Percentiles rank a stretch among this genome's conserved stretches.
Conservation (phyloP, 2,329 filamentous ascomycete species). For the Sphaerulina vaccinii region DNA sequence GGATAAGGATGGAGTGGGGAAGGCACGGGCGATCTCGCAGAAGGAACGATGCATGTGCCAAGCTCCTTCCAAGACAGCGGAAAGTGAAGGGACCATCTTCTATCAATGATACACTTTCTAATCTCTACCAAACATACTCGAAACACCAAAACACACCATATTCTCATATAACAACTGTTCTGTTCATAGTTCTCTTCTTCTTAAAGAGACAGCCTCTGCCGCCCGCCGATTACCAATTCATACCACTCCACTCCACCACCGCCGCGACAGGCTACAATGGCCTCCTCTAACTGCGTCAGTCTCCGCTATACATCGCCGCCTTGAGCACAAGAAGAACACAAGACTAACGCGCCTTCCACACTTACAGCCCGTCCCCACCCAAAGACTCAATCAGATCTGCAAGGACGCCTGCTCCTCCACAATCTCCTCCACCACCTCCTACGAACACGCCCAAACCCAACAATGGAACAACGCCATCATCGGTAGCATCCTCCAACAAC, state of each 20-base stretch:
- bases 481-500: slow-evolving; percentile 71
- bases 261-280: slow-evolving; percentile 12
- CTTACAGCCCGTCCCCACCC: slow-evolving; percentile 70
- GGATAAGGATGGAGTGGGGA: too few relatives aligned
- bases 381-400: slow-evolving; percentile 80
- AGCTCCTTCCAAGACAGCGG: too few relatives aligned
- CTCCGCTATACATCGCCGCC: slow-evolving; percentile 6
- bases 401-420: slow-evolving; percentile 80
- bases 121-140: too few relatives aligned
- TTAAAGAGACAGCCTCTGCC: too few relatives aligned
- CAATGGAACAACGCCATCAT: slow-evolving; percentile 93
- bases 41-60: too few relatives aligned
- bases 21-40: too few relatives aligned
- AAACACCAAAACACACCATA: too few relatives aligned
- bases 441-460: slow-evolving; percentile 82
- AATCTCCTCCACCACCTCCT: slow-evolving; percentile 71
- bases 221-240: not conserved
- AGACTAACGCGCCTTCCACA: not conserved
- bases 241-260: not conserved
- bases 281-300: slow-evolving; percentile 21
- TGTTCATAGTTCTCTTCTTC: too few relatives aligned
- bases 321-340: not conserved
- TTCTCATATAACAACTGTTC: too few relatives aligned
- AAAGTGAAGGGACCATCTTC: too few relatives aligned
- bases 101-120: too few relatives aligned